Percentiles rank a stretch among this genome's conserved stretches.
phyloP scores from a whole-genome alignment of 2,329 filamentous ascomycete genomes.

The Aspergillus sp. region DNA sequence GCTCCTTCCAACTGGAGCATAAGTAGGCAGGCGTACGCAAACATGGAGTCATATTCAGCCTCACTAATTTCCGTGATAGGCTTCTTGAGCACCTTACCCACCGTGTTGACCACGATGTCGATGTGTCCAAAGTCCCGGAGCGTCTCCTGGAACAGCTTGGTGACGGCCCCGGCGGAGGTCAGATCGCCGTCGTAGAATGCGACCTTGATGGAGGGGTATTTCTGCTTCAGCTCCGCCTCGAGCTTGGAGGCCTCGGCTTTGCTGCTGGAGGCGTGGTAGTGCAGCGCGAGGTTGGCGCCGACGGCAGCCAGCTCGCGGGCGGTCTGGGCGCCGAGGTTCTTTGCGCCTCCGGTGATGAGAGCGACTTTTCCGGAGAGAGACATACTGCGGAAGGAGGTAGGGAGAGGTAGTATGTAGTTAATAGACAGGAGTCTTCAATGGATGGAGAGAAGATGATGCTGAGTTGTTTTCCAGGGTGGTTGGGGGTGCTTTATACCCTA shows the following conservation, averaged over 20 bases:
- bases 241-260: slow-evolving; percentile 37
- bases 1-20: no score
- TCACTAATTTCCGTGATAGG: slow-evolving; percentile 44
- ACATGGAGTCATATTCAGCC: slow-evolving; percentile 48
- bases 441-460: no score
- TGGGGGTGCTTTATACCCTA: background rate
- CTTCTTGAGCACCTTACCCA: slow-evolving; percentile 52
- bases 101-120: slow-evolving; percentile 52
- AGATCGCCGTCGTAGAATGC: slow-evolving; percentile 45
- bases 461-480: background rate
- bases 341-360: slow-evolving; percentile 43
- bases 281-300: slow-evolving; percentile 38
- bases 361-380: slow-evolving; percentile 40
- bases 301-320: slow-evolving; percentile 35
- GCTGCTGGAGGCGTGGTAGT: slow-evolving; percentile 42
- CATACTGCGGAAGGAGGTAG: slow-evolving; percentile 20
- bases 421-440: background rate
- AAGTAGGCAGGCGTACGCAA: slow-evolving; percentile 34
- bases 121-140: slow-evolving; percentile 44
- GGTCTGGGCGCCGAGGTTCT: slow-evolving; percentile 42
- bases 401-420: background rate
- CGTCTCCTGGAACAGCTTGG: slow-evolving; percentile 40
- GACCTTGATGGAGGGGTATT: slow-evolving; percentile 32
- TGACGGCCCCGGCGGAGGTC: slow-evolving; percentile 39
- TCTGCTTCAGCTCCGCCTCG: slow-evolving; percentile 35